These are phyloP conservation scores for Neurospora hispaniola DNA, from an alignment of 495 filamentous ascomycete species.

Conservation along the genomic window DNA sequence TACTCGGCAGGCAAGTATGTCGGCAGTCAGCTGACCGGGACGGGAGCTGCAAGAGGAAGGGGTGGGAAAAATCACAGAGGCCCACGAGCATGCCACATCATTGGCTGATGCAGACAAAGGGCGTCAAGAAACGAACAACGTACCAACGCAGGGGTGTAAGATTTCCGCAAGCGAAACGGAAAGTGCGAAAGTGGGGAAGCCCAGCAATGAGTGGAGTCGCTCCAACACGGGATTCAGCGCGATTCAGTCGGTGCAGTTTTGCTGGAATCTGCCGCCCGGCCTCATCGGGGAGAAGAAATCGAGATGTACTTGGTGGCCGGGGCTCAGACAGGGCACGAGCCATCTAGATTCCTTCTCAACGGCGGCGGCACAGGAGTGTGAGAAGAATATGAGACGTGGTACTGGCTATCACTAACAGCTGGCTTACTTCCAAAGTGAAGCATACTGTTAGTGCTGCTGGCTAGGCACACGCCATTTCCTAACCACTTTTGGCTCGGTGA, in stretches of 20 bases:
- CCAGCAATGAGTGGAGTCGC: not conserved
- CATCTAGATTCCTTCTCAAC: not conserved
- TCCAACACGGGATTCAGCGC: not conserved
- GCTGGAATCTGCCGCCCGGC: constrained; percentile 7
- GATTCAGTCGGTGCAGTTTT: not conserved
- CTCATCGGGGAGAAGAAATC: constrained; percentile 10
- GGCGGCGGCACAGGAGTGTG: constrained; percentile 5
- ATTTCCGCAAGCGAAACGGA: not conserved
- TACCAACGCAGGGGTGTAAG: not conserved
- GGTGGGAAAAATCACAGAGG: not conserved
- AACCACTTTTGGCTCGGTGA: not conserved
- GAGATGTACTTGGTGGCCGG: too few relatives aligned
- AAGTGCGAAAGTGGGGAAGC: not conserved
- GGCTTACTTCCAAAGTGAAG: not conserved
- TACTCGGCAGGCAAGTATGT: not conserved
- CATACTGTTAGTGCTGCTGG: not conserved
- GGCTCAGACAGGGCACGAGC: not conserved
- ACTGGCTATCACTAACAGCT: not conserved
- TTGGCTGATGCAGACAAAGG: not conserved
- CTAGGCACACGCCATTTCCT: not conserved
- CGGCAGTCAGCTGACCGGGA: not conserved
- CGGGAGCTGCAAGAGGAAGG: not conserved
- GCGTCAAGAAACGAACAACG: not conserved
- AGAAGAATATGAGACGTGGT: not conserved
- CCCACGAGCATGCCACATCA: not conserved